phyloP scores from a whole-genome alignment of 176 grass and related monocot species.

The Luzula sylvatica region DNA sequence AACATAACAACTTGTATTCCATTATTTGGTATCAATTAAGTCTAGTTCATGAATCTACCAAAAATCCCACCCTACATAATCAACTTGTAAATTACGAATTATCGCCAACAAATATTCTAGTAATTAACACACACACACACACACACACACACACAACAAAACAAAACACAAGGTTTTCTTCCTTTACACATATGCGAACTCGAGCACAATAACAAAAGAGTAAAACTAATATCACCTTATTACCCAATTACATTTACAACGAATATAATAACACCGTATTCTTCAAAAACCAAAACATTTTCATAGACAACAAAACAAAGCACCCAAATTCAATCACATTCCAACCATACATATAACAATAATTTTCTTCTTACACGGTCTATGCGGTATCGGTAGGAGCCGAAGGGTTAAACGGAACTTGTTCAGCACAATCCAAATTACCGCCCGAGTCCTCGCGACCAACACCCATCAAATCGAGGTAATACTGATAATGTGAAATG shows the following conservation, averaged over 20 bases:
- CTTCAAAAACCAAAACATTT: constrained; percentile 7
- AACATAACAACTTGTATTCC: no score
- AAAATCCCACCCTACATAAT: no score
- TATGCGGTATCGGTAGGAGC: constrained; percentile 12
- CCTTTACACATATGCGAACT: no score
- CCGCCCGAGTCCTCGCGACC: constrained; percentile 41
- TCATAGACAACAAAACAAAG: constrained; percentile 3
- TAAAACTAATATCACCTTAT: constrained; percentile 2
- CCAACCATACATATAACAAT: background rate
- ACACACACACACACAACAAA: background rate
- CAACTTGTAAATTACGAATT: constrained; percentile 7
- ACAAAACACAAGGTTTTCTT: constrained; percentile 11
- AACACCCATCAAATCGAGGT: constrained; percentile 74
- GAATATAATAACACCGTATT: constrained; percentile 5
- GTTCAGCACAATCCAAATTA: constrained; percentile 72
- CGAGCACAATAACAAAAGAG: constrained; percentile 4
- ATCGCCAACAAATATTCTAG: constrained; percentile 14
- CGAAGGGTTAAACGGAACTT: constrained; percentile 59
- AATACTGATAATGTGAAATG: constrained; percentile 68
- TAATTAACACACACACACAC: constrained; percentile 1
- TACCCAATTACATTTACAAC: constrained; percentile 12
- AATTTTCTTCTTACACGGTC: constrained; percentile 1
- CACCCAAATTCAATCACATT: background rate
- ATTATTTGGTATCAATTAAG: no score
- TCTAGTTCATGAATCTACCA: no score